phyloP scores from a whole-genome alignment of 1,139 yeast species.

The Suhomyces yuchorum region DNA sequence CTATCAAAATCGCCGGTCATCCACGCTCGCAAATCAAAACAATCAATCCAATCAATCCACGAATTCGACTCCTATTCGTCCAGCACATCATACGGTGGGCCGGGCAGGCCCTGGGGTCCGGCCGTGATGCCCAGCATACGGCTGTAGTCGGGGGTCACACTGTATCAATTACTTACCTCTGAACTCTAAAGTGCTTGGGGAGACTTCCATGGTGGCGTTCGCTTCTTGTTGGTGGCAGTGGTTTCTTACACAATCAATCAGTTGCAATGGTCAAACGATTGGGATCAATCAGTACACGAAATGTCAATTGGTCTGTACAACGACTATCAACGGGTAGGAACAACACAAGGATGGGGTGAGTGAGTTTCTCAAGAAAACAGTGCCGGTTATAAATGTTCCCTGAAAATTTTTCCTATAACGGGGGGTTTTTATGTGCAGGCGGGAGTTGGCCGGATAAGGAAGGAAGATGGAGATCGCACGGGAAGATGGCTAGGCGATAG shows the following conservation, averaged over 20 bases:
- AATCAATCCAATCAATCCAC: background rate
- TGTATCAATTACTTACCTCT: conserved; percentile 57
- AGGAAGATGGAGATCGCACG: conserved; percentile 4
- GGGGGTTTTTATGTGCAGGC: conserved; percentile 12
- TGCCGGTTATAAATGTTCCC: conserved; percentile 12
- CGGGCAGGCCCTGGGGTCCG: background rate
- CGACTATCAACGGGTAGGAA: background rate
- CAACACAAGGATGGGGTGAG: conserved; percentile 1
- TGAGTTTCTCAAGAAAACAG: conserved; percentile 6
- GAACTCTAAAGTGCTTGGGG: conserved; percentile 65
- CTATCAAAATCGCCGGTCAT: no score
- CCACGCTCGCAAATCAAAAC: background rate
- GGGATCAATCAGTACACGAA: conserved; percentile 5
- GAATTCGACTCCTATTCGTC: background rate
- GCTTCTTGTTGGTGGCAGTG: conserved; percentile 4
- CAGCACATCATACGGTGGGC: background rate
- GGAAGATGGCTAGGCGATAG: background rate
- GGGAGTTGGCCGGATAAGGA: conserved; percentile 5
- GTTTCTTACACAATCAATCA: conserved; percentile 7
- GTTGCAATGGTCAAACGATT: background rate
- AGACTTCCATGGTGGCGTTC: conserved; percentile 52
- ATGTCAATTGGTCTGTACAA: conserved; percentile 1
- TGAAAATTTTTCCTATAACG: conserved; percentile 14
- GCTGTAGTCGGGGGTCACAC: background rate
- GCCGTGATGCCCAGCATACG: background rate